These are phyloP conservation scores for Diaporthe sp. DNA, from an alignment of 2,329 filamentous ascomycete genomes.

Conservation along the genomic window DNA sequence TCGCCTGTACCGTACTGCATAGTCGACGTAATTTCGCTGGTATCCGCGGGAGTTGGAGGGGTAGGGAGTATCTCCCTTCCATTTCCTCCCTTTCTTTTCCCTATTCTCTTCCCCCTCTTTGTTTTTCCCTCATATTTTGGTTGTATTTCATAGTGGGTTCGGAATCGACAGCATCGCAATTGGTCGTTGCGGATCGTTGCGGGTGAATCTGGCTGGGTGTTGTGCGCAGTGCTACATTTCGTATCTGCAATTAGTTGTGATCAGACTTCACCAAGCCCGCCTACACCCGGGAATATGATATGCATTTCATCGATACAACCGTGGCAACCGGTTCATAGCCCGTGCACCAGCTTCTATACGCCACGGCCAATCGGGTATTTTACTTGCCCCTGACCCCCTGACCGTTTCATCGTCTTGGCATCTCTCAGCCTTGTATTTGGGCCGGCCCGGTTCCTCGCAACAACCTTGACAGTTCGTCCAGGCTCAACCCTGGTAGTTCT, in stretches of 20 bases:
- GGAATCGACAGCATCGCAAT: background rate
- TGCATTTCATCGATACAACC: background rate
- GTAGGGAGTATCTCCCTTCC: background rate
- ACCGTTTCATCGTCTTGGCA: background rate
- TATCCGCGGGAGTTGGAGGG: background rate
- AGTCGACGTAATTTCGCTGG: background rate
- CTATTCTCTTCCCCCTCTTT: background rate
- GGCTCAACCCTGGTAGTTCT: background rate
- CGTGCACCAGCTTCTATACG: background rate
- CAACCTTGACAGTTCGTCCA: background rate
- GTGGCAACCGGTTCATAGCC: background rate
- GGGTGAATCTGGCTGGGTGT: background rate
- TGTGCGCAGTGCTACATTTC: background rate
- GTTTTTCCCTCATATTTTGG: background rate
- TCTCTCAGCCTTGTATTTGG: background rate
- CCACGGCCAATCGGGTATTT: background rate
- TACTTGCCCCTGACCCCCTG: background rate
- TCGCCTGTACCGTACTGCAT: too few relatives aligned
- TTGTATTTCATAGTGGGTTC: background rate
- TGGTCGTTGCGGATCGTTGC: background rate
- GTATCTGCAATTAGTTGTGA: constrained; percentile 4
- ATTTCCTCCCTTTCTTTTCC: background rate
- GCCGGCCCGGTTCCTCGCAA: background rate
- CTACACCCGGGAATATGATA: background rate
- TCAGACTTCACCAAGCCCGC: background rate